phyloP scores from a whole-genome alignment of 2,329 filamentous ascomycete genomes.

The Ophiobolus disseminans region DNA sequence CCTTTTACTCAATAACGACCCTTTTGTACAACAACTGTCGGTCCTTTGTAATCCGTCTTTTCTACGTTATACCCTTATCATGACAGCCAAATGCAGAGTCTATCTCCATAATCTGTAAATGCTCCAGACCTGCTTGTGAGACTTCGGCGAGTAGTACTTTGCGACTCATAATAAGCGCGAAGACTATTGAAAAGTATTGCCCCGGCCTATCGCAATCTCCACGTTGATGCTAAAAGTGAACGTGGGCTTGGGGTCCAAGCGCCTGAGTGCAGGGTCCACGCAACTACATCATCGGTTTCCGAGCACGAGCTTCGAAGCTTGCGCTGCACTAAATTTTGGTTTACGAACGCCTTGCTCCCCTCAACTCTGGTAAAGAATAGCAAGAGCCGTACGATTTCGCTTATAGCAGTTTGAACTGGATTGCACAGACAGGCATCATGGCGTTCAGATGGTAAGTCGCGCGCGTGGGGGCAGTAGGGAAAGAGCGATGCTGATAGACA shows the following conservation, averaged over 20 bases:
- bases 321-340: conserved; percentile 11
- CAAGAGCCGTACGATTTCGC: too few relatives aligned
- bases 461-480: neutral
- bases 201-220: too few relatives aligned
- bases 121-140: too few relatives aligned
- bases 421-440: conserved; percentile 29
- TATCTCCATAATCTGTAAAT: conserved; percentile 10
- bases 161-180: too few relatives aligned
- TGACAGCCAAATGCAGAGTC: conserved; percentile 23
- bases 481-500: conserved; percentile 5
- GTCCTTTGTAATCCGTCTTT: conserved; percentile 18
- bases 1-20: conserved; percentile 16
- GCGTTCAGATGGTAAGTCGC: conserved; percentile 53
- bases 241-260: conserved; percentile 2
- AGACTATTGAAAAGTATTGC: too few relatives aligned
- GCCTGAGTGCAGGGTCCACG: conserved; percentile 16
- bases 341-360: too few relatives aligned
- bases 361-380: too few relatives aligned
- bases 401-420: too few relatives aligned
- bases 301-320: conserved; percentile 16
- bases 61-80: conserved; percentile 30
- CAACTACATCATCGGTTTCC: conserved; percentile 23
- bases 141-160: too few relatives aligned
- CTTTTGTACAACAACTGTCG: conserved; percentile 20
- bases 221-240: too few relatives aligned